Percentiles rank a stretch among this genome's conserved stretches.
Conservation (phyloP, 2,329 filamentous ascomycete genomes). For the Colletotrichum sp. region DNA sequence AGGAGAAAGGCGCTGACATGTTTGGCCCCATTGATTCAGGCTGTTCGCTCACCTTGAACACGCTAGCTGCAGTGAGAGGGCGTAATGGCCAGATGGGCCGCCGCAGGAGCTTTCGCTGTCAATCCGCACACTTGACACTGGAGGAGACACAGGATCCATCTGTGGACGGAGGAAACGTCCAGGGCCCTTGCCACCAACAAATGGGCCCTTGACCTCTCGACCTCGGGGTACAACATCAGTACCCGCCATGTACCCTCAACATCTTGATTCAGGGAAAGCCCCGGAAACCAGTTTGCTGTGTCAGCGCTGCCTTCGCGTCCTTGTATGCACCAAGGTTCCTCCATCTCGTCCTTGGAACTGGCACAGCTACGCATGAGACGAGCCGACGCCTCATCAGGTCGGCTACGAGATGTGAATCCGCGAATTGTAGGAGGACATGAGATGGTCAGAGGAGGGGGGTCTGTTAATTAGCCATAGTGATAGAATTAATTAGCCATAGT, state of each 20-base stretch:
- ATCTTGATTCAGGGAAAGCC: neutral
- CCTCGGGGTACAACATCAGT: constrained; percentile 1
- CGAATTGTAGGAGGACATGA: neutral
- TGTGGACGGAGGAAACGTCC: neutral
- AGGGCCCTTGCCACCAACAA: constrained; percentile 2
- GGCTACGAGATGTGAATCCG: neutral
- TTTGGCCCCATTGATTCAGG: neutral
- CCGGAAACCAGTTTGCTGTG: neutral
- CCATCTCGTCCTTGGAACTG: neutral
- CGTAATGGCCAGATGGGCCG: neutral
- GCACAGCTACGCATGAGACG: neutral
- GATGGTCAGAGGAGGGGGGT: neutral
- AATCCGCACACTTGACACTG: neutral
- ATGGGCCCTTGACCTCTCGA: neutral
- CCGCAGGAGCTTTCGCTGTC: neutral
- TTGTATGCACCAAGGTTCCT: neutral
- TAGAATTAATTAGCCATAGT: too few relatives aligned
- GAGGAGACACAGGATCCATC: neutral
- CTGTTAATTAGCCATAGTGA: too few relatives aligned
- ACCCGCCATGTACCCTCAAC: neutral
- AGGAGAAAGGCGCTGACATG: neutral
- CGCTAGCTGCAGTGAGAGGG: constrained; percentile 9
- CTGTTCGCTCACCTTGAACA: neutral
- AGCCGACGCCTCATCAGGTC: neutral
- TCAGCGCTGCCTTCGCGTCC: neutral